Conservation (phyloP, 495 filamentous ascomycete genomes). For the Sporormia fimetaria region DNA sequence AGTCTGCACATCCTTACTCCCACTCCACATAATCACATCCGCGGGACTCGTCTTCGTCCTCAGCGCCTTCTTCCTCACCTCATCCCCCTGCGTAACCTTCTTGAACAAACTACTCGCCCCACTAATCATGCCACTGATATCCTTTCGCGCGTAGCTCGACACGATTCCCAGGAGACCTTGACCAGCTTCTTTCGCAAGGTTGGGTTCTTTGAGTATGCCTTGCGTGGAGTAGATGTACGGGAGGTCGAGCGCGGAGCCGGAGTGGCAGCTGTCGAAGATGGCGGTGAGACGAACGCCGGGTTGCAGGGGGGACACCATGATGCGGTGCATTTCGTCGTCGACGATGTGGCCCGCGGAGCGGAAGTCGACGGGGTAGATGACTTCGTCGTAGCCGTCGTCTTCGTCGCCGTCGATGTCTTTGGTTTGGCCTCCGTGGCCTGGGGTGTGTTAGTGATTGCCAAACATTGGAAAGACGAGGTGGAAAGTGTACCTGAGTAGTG, state of each 20-base stretch:
- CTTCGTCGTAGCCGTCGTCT: conserved; percentile 92
- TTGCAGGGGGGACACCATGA: conserved; percentile 77
- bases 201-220: conserved; percentile 94
- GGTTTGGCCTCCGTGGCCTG: conserved; percentile 95
- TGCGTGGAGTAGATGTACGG: conserved; percentile 92
- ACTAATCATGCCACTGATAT: conserved; percentile 70
- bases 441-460: too few species aligned
- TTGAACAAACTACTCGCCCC: conserved; percentile 83
- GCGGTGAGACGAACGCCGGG: conserved; percentile 86
- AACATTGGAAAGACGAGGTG: too few species aligned
- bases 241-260: conserved; percentile 87
- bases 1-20: conserved; percentile 92
- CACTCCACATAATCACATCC: conserved; percentile 96
- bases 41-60: conserved; percentile 89
- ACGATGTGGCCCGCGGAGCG: conserved; percentile 82
- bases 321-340: conserved; percentile 96
- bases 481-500: conserved; percentile 94
- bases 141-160: conserved; percentile 78
- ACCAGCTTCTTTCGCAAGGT: conserved; percentile 93
- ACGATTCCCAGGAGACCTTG: conserved; percentile 86
- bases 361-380: conserved; percentile 97
- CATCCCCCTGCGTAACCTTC: conserved; percentile 77
- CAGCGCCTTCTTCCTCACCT: conserved; percentile 64
- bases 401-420: conserved; percentile 90
- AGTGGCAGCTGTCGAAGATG: conserved; percentile 99